Base-by-base conservation (phyloP, 1,284 basidiomycete species). In the Entoloma clypeatum region DNA sequence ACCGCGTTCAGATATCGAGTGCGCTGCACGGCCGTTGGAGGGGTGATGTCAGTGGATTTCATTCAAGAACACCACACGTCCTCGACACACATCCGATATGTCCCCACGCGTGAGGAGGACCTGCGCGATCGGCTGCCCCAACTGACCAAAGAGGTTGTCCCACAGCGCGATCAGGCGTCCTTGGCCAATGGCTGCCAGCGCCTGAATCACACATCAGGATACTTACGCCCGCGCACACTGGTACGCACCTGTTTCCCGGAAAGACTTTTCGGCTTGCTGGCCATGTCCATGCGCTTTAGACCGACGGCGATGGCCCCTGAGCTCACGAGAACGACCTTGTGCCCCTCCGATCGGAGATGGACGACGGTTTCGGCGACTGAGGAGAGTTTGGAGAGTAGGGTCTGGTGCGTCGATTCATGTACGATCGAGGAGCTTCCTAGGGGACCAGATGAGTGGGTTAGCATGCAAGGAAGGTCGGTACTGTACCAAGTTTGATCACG, bases 231-330 rank as follows among this genome's bases (percentile, higher is more conserved):
- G 36, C 4, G n/a, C n/a, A 32, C 14, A 9, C 22, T 24, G 26
- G 34, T n/a, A 49, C 41, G 24, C 42, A 84, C 90, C 74, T 98
- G 94, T 63, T 95, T 94, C 42, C 91, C 90, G 3, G 88, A 84
- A 10, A 99, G 65, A 41, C 77, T 82, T 55, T 94, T 95, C 1
- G 93, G 91, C 45, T 78, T 74, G 42, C 78, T 81, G 11, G 81
- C 75, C 50, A 96, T 68, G 23, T 81, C 75, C 95, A 99, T 99
- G 30, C 92, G 77, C 57, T 93, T 84, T 41, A 97, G 63, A 0
- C 95, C 96, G 25, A 98, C 90, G 1, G 88, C 96, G 43, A 99
- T 98, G 10, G 95, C 96, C 0, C 95, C 95, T 8, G 93, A 96
- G 51, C 88, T 93, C 42, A 97, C 93, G 9, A 99, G 79, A 2